Conservation (phyloP, 345 rosid species). For the Camelina sativa region DNA sequence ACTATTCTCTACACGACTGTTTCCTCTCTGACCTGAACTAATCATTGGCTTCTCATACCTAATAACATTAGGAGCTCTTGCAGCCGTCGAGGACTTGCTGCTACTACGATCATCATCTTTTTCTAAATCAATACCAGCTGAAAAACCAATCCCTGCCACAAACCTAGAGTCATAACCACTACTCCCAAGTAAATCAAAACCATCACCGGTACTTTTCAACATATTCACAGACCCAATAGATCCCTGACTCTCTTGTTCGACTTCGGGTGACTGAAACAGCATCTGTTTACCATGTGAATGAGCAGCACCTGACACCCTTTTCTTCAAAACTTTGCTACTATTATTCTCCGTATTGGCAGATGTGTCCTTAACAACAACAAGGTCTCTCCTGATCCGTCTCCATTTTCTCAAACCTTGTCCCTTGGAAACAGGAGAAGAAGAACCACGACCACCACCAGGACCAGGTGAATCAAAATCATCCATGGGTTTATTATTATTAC, state of each 20-base stretch:
- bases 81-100: constrained; percentile 82
- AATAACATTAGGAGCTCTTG: constrained; percentile 59
- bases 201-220: constrained; percentile 44
- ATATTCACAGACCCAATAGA: constrained; percentile 53
- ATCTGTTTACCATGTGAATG: constrained; percentile 48
- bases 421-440: constrained; percentile 52
- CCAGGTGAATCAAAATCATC: constrained; percentile 39
- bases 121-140: constrained; percentile 60
- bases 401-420: constrained; percentile 90
- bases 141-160: constrained; percentile 51
- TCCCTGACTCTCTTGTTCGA: constrained; percentile 52
- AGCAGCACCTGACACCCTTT: constrained; percentile 55
- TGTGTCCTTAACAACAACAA: constrained; percentile 60
- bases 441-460: background rate
- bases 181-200: constrained; percentile 45
- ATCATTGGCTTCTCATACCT: constrained; percentile 56
- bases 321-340: constrained; percentile 64
- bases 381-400: constrained; percentile 77
- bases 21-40: constrained; percentile 58
- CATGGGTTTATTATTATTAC: constrained; percentile 17
- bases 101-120: constrained; percentile 77
- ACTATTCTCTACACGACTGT: constrained; percentile 57
- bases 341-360: constrained; percentile 44
- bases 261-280: constrained; percentile 40
- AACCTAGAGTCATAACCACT: constrained; percentile 41